Evolutionary conservation across 345 rosid species (phyloP), one percentile per base, ranked within the genome.

Genomic region (Nasturtium officinale): DNA sequence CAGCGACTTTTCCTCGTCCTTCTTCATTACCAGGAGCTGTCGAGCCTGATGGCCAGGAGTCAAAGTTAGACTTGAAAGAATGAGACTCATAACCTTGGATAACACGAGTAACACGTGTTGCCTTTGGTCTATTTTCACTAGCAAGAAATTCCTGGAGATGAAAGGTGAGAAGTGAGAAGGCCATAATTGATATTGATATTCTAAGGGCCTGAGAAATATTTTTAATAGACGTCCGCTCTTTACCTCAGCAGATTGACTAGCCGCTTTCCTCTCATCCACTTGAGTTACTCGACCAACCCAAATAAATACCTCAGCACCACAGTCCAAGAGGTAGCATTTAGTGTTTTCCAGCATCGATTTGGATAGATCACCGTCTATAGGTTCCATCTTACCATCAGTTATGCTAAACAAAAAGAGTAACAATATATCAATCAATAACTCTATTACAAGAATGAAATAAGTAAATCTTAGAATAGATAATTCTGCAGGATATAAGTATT

Each of bases 1-100:
- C 99, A 23, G 99, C 96, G 17, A 96, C 98, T 87, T 92, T 96
- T 67, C 99, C 99, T 79, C 98, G 87, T 56, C 97, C 97, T 79
- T 96, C 99, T 80, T 92, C 98, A 37, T 85, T 79, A 77, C 86
- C 87, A 52, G 95, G 86, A 63, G 90, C 52, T 28, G 90, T 77
- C 23, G 97, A 84, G 47, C 97, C 97, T 53, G 89, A 85, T 25
- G 99, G 97, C 97, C 99, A 96, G 71, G 95, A 85, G 75, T 85
- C 97, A 82, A 96, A 96, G 80, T 89, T 89, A 65, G 90, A 83
- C 86, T 90, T 96, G 84, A 96, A 96, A 58, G 96, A 79, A 83
- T 78, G 84, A 33, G 96, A 82, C 83, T 96, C 99, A 78, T 96
- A 89, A 59, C 99, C 97, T 83, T 96, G 99, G 77, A 89, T 89